Conservation (phyloP, 768 basidiomycete species). For the Macrolepiota fuliginosa region DNA sequence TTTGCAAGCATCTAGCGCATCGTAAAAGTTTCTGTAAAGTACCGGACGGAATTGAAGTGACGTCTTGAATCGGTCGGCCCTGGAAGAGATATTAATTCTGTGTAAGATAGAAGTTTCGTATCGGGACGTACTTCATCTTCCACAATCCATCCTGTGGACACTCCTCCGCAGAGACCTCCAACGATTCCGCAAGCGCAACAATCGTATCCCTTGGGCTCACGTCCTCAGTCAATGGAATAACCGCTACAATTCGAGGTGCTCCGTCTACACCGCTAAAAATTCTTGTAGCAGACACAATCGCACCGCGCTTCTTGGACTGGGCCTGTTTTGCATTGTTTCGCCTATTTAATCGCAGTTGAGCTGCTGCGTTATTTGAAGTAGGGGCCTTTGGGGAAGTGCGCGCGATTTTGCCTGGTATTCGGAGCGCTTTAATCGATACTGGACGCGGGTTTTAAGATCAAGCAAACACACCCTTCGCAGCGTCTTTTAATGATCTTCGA, state of each 20-base stretch:
- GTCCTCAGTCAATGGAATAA: constrained; percentile 80
- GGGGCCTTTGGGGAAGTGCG: constrained; percentile 55
- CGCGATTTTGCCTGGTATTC: constrained; percentile 51
- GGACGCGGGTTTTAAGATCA: background rate
- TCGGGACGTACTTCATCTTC: constrained; percentile 58
- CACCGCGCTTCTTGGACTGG: constrained; percentile 68
- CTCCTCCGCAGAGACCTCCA: constrained; percentile 54
- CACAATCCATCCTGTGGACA: constrained; percentile 55
- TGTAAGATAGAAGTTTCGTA: background rate
- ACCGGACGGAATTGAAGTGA: constrained; percentile 85
- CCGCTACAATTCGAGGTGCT: constrained; percentile 81
- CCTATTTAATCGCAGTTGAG: constrained; percentile 76
- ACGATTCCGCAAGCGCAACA: constrained; percentile 52
- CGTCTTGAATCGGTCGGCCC: constrained; percentile 88
- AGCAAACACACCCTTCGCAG: constrained; percentile 66
- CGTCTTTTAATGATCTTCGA: constrained; percentile 80
- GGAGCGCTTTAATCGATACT: background rate
- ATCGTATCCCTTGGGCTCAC: constrained; percentile 52
- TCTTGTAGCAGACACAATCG: constrained; percentile 67
- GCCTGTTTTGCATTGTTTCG: constrained; percentile 84
- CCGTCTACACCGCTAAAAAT: constrained; percentile 78
- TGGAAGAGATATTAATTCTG: constrained; percentile 25
- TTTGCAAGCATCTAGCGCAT: constrained; percentile 80
- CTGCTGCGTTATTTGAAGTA: constrained; percentile 46
- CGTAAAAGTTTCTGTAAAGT: constrained; percentile 68